Evolutionary conservation across 2,329 filamentous ascomycete species (phyloP), one percentile per base, ranked within the genome.

Genomic region (Ciborinia camelliae): DNA sequence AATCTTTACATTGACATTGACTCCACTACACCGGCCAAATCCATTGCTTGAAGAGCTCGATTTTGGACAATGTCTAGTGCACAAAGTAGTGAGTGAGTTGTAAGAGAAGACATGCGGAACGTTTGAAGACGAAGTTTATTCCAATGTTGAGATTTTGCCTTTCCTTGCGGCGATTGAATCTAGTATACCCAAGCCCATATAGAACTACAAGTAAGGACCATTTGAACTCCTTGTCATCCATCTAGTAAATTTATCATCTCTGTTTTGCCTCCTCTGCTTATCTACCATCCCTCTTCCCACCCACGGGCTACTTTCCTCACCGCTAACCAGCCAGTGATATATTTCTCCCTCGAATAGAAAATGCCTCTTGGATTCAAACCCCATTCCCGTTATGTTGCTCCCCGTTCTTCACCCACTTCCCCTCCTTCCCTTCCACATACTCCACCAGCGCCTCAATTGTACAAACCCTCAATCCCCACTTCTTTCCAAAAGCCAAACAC

Each of bases 361-460:
- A 3, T 9, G 14, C 7, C 39, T n/a, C 10, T 12, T 8, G 5
- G 7, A 7, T 26, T 47, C 30, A 47, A 35, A 18, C 20, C 3
- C 30, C 41, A 58, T 58, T 58, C n/a, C 30, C 55, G 26, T 58
- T 58, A 3, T 30, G 41, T 41, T 58, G 10, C 14, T 35, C 55
- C 28, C 69, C 71, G 67, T 72, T 72, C 48, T 69, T 68, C n/a
- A 55, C 65, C 64, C 72, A 66, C 68, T 73, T 74, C 51, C 73
- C 73, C 65, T 75, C 71, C 50, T 63, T 73, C 65, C 57, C 64
- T 67, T 75, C 73, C 45, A 75, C 69, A 67, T 96, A 90, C 65
- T 81, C 81, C 35, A 94, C 89, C 78, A 99, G 78, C 78, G 94
- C 92, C 75, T 94, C 92, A 79, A 99, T 98, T 37, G 95, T 98